A percentile compares a stretch with the other conserved stretches of the same genome.
Evolutionary conservation across 2,329 filamentous ascomycete genomes (phyloP).

Genomic region (Fonsecaea nubica): DNA sequence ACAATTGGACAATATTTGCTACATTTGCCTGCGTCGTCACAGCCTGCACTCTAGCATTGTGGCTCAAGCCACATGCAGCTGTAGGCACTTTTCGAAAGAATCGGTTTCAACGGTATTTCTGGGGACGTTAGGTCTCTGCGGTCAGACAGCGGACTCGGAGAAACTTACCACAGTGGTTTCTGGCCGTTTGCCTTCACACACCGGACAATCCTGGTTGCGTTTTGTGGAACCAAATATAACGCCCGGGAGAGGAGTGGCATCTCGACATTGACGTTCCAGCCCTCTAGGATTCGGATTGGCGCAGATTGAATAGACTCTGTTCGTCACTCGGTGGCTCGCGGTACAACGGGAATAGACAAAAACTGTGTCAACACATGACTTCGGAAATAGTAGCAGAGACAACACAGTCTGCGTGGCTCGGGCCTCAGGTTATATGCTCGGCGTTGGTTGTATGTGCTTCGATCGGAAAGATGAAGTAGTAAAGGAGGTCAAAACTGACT

Average conservation of each 20-base stretch:
- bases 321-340: not conserved
- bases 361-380: not conserved
- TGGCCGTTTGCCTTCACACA: not conserved
- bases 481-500: too few species aligned
- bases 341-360: not conserved
- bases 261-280: not conserved
- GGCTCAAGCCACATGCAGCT: not conserved
- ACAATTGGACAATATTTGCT: not conserved
- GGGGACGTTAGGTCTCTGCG: not conserved
- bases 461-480: too few species aligned
- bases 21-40: not conserved
- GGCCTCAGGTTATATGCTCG: too few species aligned
- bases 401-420: too few species aligned
- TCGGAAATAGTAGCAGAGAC: too few species aligned
- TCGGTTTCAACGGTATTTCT: not conserved
- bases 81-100: not conserved
- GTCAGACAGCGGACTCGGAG: not conserved
- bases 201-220: constrained; percentile 2
- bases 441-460: too few species aligned
- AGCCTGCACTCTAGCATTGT: not conserved
- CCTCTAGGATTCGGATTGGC: not conserved
- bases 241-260: not conserved
- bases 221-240: not conserved
- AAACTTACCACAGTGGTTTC: not conserved
- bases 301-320: not conserved